Evolutionary conservation across 345 rosid genomes (phyloP).

Genomic region (Salix suchowensis): DNA sequence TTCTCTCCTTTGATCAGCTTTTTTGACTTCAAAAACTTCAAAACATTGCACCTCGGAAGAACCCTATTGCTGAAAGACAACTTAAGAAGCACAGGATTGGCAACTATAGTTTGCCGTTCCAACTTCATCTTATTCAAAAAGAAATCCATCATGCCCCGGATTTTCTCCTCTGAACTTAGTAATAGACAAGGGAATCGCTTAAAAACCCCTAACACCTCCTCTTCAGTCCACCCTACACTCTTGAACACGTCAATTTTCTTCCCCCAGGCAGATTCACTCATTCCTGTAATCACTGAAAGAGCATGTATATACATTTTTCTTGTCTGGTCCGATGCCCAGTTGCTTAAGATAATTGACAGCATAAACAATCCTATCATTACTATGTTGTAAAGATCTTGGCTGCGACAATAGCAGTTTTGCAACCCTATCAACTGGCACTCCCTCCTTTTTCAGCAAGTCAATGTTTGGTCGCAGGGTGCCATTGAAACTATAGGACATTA

Average conservation of each 20-base stretch:
- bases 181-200: not conserved
- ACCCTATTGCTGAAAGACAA: constrained; percentile 17
- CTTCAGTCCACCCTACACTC: constrained; percentile 29
- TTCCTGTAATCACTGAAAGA: constrained; percentile 1
- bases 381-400: constrained; percentile 1
- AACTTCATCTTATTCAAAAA: constrained; percentile 10
- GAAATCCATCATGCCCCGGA: constrained; percentile 13
- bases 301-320: constrained; percentile 14
- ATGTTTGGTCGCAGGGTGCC: constrained; percentile 13
- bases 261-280: constrained; percentile 13
- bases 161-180: constrained; percentile 15
- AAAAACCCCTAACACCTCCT: constrained; percentile 19
- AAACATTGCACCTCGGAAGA: constrained; percentile 16
- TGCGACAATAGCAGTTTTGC: not conserved
- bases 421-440: constrained; percentile 6
- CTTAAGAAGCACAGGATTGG: constrained; percentile 11
- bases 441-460: constrained; percentile 14
- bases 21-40: constrained; percentile 4
- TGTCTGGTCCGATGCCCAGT: constrained; percentile 13
- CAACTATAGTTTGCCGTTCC: not conserved
- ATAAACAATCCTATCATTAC: constrained; percentile 6
- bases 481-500: constrained; percentile 2
- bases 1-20: too few species aligned
- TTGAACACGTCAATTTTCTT: constrained; percentile 19
- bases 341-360: constrained; percentile 9